These are phyloP conservation scores for Silene uniflora DNA, from an alignment of 148 eudicot species.

Conservation along the genomic window DNA sequence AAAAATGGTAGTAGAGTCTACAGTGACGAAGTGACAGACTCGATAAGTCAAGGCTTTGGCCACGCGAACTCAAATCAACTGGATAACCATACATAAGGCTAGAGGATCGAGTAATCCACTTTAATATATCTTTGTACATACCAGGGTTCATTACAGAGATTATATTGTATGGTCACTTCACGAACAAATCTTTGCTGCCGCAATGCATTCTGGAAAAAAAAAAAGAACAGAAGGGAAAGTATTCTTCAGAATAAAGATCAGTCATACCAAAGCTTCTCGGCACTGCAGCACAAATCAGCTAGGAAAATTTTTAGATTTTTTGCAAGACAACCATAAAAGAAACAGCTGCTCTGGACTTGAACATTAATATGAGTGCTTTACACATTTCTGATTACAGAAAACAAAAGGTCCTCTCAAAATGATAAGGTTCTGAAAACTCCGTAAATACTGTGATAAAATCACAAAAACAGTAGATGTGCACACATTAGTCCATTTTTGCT, in stretches of 20 bases:
- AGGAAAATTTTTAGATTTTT: not conserved
- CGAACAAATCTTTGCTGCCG: conserved; percentile 96
- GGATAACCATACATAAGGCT: not conserved
- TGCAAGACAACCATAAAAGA: not conserved
- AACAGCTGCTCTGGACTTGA: not conserved
- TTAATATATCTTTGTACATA: conserved; percentile 27
- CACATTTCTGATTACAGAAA: not conserved
- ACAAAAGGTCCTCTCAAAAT: not conserved
- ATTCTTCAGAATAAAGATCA: not conserved
- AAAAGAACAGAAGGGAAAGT: not conserved
- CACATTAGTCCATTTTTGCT: not conserved
- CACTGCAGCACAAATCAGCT: not conserved
- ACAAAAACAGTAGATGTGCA: not conserved
- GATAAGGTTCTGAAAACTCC: not conserved
- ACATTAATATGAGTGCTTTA: not conserved
- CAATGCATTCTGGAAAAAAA: conserved; percentile 68
- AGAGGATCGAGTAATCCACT: not conserved
- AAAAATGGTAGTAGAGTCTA: not conserved
- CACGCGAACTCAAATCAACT: not conserved
- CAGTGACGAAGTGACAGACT: not conserved
- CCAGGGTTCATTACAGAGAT: conserved; percentile 98
- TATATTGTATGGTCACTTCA: conserved; percentile 91
- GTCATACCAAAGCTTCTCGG: not conserved
- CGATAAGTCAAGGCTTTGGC: not conserved
- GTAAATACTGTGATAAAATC: not conserved